phyloP scores from a whole-genome alignment of 78 protist genomes.

The Andalucia godoyi region DNA sequence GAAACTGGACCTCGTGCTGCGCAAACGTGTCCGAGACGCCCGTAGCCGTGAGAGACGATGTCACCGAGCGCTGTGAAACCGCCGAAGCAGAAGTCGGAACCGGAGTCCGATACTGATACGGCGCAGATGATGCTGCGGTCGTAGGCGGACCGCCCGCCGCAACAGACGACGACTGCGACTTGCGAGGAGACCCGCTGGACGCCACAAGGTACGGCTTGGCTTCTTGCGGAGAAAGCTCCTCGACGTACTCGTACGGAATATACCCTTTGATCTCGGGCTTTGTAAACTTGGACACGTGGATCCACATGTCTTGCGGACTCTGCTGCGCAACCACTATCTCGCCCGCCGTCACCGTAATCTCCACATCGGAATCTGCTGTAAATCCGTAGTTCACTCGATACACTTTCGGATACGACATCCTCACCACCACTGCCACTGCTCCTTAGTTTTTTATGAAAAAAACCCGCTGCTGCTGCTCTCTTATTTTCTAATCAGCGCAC shows the following conservation, averaged over 20 bases:
- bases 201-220: not conserved
- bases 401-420: not conserved
- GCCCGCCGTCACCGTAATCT: not conserved
- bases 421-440: no score
- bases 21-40: not conserved
- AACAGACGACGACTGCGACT: not conserved
- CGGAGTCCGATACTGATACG: not conserved
- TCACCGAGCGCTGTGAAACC: not conserved
- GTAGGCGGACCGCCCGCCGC: not conserved
- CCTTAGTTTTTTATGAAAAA: no score
- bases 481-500: no score
- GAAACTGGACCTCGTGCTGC: constrained; percentile 5
- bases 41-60: not conserved
- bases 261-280: not conserved
- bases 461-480: no score
- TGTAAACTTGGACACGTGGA: not conserved
- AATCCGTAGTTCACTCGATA: not conserved
- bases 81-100: not conserved
- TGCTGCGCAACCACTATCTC: not conserved
- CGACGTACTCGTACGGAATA: not conserved
- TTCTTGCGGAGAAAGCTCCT: not conserved
- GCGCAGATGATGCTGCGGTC: not conserved
- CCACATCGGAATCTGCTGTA: not conserved
- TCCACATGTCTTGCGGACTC: not conserved
- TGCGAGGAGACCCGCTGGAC: not conserved